Evolutionary conservation across 495 filamentous ascomycete genomes (phyloP), one percentile per base, ranked within the genome.

Genomic region (Penicillium antarcticum): DNA sequence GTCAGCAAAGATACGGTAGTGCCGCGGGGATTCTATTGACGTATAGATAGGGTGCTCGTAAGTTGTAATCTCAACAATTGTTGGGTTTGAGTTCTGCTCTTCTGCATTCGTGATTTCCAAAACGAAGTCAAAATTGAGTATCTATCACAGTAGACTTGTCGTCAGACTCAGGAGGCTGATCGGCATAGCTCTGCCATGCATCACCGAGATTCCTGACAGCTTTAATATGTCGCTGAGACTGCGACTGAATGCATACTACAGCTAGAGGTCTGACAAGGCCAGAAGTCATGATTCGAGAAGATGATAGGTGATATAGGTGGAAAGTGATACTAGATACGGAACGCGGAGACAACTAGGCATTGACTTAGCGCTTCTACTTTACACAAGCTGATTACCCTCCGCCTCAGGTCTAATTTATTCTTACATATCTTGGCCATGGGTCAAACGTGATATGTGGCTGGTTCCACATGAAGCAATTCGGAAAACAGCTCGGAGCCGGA

Each of bases 1-100:
- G n/a, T 62, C 62, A 18, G 58, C 40, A 45, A 52, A 54, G 36
- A 61, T 65, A 12, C 52, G 55, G 23, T 57, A 60, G 32, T 55
- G 53, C 1, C 51, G 52, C 8, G 42, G 55, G 3, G 18, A 8
- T 10, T 37, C 33, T 24, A 33, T 26, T 18, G 42, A 31, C 5
- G 18, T 18, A 29, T 46, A 17, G 1, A 17, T 9, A 19, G 18
- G 16, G 21, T n/a, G 29, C n/a, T 32, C 24, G 23, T 23, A 13
- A 3, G 36, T 18, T 9, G 42, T 40, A 13, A 52, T 52, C 18
- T 43, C 41, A 8, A 52, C 49, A 16, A 23, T 14, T 10, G 35
- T 43, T 17, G 46, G 24, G 12, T 29, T 11, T 29, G 41, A 56
- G 18, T 24, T 14, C 17, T 29, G 32, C 40, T 55, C 51, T 33